Evolutionary conservation across 2,329 filamentous ascomycete genomes (phyloP).

Genomic region (Dothideomycetes sp.): DNA sequence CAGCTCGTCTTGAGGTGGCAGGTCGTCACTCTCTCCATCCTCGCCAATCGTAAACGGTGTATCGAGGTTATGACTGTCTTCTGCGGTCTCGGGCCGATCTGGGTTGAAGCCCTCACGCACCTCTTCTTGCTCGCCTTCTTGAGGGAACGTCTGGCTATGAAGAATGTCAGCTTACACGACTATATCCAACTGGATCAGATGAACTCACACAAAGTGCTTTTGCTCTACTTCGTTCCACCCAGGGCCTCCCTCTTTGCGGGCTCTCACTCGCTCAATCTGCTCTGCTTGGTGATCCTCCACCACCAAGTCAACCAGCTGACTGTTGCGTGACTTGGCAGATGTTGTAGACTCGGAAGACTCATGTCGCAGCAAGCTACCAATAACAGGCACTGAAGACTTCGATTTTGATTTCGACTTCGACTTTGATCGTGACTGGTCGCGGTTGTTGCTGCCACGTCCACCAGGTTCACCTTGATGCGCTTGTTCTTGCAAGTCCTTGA

Average conservation of each 20-base stretch:
- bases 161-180: neutral
- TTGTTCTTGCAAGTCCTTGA: conserved; percentile 34
- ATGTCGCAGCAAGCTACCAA: conserved; percentile 34
- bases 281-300: conserved; percentile 57
- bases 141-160: conserved; percentile 36
- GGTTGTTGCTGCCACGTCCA: conserved; percentile 21
- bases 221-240: conserved; percentile 49
- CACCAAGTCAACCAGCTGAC: conserved; percentile 58
- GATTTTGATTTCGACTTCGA: conserved; percentile 21
- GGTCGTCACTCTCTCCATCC: conserved; percentile 29
- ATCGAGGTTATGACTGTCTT: conserved; percentile 36
- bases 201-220: conserved; percentile 46
- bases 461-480: conserved; percentile 37
- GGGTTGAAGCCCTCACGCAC: conserved; percentile 48
- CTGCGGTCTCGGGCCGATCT: conserved; percentile 35
- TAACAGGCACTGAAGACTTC: conserved; percentile 25
- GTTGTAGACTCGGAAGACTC: conserved; percentile 35
- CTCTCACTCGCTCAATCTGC: conserved; percentile 51
- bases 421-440: too few species aligned
- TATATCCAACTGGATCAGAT: neutral
- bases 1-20: conserved; percentile 24
- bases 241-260: conserved; percentile 53
- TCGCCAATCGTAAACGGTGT: conserved; percentile 36
- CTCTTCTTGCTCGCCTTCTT: conserved; percentile 39
- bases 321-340: conserved; percentile 43